Conservation (phyloP, 1,284 basidiomycete species). For the Coniferiporia sulphurascens region DNA sequence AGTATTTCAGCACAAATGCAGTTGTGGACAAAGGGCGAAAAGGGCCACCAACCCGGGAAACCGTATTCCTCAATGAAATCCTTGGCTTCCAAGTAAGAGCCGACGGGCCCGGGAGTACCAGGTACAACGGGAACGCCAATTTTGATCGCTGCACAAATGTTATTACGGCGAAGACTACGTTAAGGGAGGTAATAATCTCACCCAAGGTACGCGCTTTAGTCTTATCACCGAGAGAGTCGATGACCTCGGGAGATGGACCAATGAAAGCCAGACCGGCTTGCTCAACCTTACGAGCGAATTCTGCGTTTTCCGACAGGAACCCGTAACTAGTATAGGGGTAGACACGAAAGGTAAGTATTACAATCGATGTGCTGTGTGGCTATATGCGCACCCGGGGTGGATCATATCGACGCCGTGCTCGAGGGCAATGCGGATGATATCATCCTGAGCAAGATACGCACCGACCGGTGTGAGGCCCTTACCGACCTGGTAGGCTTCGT, state of each 20-base stretch:
- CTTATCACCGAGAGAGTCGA: constrained; percentile 98
- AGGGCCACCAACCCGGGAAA: constrained; percentile 70
- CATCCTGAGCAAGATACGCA: constrained; percentile 96
- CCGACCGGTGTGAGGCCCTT: constrained; percentile 93
- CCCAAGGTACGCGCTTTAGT: constrained; percentile 91
- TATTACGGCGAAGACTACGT: background rate
- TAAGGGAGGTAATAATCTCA: constrained; percentile 29
- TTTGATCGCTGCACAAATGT: constrained; percentile 62
- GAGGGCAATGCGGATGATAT: constrained; percentile 91
- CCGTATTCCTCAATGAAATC: constrained; percentile 93
- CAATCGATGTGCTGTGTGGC: constrained; percentile 9
- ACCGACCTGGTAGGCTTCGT: constrained; percentile 98
- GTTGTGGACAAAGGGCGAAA: background rate
- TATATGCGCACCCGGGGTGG: constrained; percentile 77
- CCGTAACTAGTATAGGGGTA: constrained; percentile 66
- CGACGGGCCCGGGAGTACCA: constrained; percentile 94
- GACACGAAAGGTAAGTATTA: background rate
- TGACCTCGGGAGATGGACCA: constrained; percentile 93
- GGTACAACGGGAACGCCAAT: constrained; percentile 95
- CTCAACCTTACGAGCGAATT: constrained; percentile 95
- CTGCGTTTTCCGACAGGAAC: constrained; percentile 96
- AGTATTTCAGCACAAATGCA: background rate
- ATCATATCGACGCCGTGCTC: constrained; percentile 99
- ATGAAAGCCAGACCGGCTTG: constrained; percentile 97
- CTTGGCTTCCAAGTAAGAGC: constrained; percentile 75